Conservation (phyloP, 2,329 filamentous ascomycete species). For the Fusarium oxysporum region DNA sequence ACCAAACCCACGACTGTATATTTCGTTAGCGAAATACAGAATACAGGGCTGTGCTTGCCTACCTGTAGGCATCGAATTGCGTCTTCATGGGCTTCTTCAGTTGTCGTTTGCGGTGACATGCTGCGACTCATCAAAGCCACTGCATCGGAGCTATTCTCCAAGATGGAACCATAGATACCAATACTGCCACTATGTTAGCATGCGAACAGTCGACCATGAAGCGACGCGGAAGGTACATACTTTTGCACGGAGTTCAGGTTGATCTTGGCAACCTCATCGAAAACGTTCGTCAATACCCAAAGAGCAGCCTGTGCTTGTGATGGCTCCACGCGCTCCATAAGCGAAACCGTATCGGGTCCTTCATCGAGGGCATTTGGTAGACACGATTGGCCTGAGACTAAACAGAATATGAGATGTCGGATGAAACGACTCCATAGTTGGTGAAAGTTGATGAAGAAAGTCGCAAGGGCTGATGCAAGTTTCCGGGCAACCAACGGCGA, state of each 20-base stretch:
- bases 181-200: slow-evolving; percentile 46
- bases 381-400: slow-evolving; percentile 52
- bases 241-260: slow-evolving; percentile 71
- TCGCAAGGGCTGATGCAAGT: slow-evolving; percentile 80
- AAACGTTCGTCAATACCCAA: slow-evolving; percentile 66
- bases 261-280: slow-evolving; percentile 63
- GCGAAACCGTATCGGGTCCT: slow-evolving; percentile 56
- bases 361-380: slow-evolving; percentile 38
- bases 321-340: slow-evolving; percentile 61
- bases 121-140: slow-evolving; percentile 55
- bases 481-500: slow-evolving; percentile 76
- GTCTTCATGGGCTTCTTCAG: slow-evolving; percentile 60
- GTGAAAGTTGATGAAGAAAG: slow-evolving; percentile 79
- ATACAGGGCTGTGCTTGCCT: not conserved
- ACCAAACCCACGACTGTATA: slow-evolving; percentile 76
- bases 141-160: slow-evolving; percentile 56
- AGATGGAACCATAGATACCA: slow-evolving; percentile 54
- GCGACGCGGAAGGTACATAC: slow-evolving; percentile 51
- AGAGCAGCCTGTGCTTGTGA: slow-evolving; percentile 66
- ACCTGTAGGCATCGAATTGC: slow-evolving; percentile 71
- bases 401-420: slow-evolving; percentile 68
- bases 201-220: slow-evolving; percentile 11
- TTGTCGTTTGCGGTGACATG: slow-evolving; percentile 47
- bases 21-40: slow-evolving; percentile 5
- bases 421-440: slow-evolving; percentile 74